phyloP scores from a whole-genome alignment of 2,329 filamentous ascomycete genomes.

The Colletotrichum sojae region DNA sequence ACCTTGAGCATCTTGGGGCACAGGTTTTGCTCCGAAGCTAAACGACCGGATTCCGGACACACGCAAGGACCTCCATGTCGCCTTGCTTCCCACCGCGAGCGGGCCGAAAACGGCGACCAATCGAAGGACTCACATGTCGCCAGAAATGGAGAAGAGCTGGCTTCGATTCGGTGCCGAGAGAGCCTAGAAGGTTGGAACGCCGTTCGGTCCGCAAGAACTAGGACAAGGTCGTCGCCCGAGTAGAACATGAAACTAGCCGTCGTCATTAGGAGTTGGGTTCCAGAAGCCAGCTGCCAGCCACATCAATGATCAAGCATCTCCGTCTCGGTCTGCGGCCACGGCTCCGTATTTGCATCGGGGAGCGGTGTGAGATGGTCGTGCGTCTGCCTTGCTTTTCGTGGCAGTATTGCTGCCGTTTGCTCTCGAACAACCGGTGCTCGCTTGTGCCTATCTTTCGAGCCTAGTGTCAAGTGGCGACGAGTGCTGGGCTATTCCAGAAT shows the following conservation, averaged over 20 bases:
- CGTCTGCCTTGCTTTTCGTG: no score
- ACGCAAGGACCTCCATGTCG: conserved; percentile 25
- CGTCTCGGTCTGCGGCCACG: neutral
- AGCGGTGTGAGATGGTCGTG: neutral
- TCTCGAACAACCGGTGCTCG: neutral
- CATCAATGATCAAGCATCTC: neutral
- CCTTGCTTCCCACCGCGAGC: neutral
- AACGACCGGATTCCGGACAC: neutral
- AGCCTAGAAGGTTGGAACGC: conserved; percentile 26
- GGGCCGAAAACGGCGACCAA: conserved; percentile 3
- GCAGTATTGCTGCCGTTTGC: neutral
- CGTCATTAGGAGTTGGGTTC: conserved; percentile 14
- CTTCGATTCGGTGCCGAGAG: conserved; percentile 15
- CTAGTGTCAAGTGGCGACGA: neutral
- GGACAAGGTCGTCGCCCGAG: conserved; percentile 6
- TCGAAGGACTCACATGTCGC: neutral
- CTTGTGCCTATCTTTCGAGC: neutral
- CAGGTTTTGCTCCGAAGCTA: conserved; percentile 17
- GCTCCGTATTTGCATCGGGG: neutral
- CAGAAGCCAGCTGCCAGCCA: neutral
- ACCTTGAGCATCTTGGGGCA: conserved; percentile 1
- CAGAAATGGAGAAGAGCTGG: neutral
- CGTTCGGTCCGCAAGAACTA: conserved; percentile 21
- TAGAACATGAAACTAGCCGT: conserved; percentile 25
- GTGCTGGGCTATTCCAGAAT: neutral